Conservation (phyloP, 345 rosid genomes). For the Viola odorata region DNA sequence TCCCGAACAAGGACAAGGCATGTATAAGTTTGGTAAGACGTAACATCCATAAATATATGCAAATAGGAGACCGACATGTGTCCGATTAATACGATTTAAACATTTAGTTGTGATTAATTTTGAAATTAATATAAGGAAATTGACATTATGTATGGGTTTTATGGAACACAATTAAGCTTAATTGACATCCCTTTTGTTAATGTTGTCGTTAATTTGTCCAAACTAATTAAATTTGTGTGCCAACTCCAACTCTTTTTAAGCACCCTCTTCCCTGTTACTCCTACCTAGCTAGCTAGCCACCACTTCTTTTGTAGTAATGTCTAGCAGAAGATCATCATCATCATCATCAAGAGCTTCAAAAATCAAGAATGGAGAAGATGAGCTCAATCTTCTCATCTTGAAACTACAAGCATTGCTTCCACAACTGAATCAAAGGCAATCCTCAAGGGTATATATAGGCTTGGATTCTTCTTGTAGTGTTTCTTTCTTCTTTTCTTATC, state of each 20-base stretch:
- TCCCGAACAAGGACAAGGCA: conserved; percentile 9
- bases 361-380: conserved; percentile 21
- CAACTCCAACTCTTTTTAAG: conserved; percentile 23
- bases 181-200: neutral
- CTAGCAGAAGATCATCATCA: neutral
- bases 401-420: conserved; percentile 27
- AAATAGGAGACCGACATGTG: conserved; percentile 4
- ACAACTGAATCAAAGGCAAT: conserved; percentile 19
- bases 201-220: neutral
- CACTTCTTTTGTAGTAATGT: neutral
- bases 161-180: conserved; percentile 1
- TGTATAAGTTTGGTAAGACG: conserved; percentile 20
- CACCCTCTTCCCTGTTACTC: conserved; percentile 5
- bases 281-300: too few species aligned
- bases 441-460: conserved; percentile 26
- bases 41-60: conserved; percentile 10
- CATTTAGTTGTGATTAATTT: neutral
- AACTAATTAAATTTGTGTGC: conserved; percentile 15
- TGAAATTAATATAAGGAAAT: neutral
- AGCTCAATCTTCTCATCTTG: conserved; percentile 26
- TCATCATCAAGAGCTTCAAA: conserved; percentile 21
- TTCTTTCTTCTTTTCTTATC: neutral
- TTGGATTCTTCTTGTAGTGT: neutral
- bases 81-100: too few species aligned
- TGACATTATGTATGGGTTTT: too few species aligned